These are phyloP conservation scores for Phytophthora melonis DNA, from an alignment of 352 stramenopile species.

Conservation along the genomic window DNA sequence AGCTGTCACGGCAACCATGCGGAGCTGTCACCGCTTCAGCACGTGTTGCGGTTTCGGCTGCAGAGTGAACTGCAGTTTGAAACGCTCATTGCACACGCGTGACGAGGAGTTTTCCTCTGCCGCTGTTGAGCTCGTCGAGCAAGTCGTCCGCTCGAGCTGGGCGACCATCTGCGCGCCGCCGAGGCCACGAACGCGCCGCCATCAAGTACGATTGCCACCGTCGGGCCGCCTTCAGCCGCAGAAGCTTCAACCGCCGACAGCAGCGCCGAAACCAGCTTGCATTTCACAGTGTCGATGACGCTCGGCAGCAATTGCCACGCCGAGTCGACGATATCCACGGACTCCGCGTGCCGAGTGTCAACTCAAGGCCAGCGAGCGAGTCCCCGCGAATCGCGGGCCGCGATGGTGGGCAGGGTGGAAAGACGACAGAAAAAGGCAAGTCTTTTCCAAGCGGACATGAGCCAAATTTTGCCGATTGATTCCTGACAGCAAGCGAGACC, in stretches of 20 bases:
- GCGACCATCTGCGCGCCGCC: neutral
- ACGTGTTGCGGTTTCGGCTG: constrained; percentile 9
- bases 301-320: neutral
- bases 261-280: neutral
- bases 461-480: constrained; percentile 9
- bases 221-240: neutral
- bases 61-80: constrained; percentile 17
- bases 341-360: neutral
- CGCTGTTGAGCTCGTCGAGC: neutral
- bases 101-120: constrained; percentile 24
- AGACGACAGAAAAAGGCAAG: constrained; percentile 30
- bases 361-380: neutral
- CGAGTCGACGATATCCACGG: neutral
- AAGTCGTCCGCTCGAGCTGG: neutral
- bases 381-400: too few relatives aligned
- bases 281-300: neutral
- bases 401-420: constrained; percentile 16
- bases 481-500: neutral
- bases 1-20: neutral
- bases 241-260: neutral
- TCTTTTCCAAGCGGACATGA: constrained; percentile 13
- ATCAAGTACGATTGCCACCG: neutral
- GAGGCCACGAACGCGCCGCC: constrained; percentile 15
- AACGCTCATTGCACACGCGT: constrained; percentile 24
- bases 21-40: constrained; percentile 11